Conservation (phyloP, 768 basidiomycete species). For the Megacollybia marginata region DNA sequence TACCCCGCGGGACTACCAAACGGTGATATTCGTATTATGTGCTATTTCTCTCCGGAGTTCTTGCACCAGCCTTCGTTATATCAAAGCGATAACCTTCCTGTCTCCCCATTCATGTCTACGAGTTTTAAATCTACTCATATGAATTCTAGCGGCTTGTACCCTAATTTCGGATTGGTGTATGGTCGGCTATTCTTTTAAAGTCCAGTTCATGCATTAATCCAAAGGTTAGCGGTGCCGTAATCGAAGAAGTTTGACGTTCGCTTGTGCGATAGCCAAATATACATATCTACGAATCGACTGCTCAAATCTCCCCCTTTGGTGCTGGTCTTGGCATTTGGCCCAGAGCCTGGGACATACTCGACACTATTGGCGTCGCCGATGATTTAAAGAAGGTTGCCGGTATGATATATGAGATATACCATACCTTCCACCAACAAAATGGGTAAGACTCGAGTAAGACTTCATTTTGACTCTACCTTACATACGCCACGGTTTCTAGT, state of each 20-base stretch:
- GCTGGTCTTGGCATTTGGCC: slow-evolving; percentile 38
- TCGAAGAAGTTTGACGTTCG: slow-evolving; percentile 23
- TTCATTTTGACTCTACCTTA: no score
- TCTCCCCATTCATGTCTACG: background rate
- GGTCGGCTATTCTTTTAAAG: slow-evolving; percentile 5
- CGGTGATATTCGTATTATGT: no score
- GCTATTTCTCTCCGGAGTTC: no score
- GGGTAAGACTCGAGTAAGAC: no score
- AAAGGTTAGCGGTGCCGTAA: slow-evolving; percentile 23
- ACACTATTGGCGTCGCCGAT: slow-evolving; percentile 29
- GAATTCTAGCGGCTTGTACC: no score
- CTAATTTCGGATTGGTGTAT: slow-evolving; percentile 7
- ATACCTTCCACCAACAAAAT: slow-evolving; percentile 18
- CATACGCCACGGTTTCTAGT: background rate
- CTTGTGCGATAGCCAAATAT: slow-evolving; percentile 21
- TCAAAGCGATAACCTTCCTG: background rate
- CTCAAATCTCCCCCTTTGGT: slow-evolving; percentile 33
- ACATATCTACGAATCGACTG: slow-evolving; percentile 34
- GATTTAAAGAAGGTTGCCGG: slow-evolving; percentile 19
- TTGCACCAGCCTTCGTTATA: no score
- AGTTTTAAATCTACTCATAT: no score
- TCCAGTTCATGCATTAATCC: background rate
- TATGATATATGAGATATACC: no score
- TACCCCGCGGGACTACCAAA: background rate
- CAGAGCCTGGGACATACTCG: slow-evolving; percentile 33